Conservation (phyloP, 2,329 filamentous ascomycete species). For the Sporothrix sp. region DNA sequence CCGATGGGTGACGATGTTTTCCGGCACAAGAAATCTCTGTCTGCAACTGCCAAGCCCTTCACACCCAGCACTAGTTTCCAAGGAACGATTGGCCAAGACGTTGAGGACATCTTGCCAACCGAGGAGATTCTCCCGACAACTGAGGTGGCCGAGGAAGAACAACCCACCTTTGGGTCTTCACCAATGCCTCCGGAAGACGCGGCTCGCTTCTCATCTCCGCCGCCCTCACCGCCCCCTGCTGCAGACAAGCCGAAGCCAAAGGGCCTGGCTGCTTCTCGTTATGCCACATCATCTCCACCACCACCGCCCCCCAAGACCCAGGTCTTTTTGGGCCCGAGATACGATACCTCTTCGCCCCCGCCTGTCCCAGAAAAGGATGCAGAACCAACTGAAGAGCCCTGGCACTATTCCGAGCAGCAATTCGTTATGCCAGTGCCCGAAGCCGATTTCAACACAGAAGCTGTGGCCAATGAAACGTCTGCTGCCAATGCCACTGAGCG, state of each 20-base stretch:
- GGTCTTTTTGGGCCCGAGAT: constrained; percentile 36
- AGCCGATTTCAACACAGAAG: constrained; percentile 1
- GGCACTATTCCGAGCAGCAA: constrained; percentile 1
- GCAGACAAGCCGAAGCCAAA: constrained; percentile 25
- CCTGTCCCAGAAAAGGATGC: constrained; percentile 23
- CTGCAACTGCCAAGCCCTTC: constrained; percentile 63
- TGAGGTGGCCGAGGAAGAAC: constrained; percentile 14
- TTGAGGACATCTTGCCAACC: constrained; percentile 13
- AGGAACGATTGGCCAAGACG: constrained; percentile 18
- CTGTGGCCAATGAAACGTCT: constrained; percentile 10
- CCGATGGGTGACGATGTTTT: constrained; percentile 36
- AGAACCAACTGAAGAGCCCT: constrained; percentile 17
- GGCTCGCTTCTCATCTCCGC: constrained; percentile 13
- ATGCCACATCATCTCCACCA: constrained; percentile 25
- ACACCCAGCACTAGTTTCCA: constrained; percentile 33
- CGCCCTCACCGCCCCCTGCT: constrained; percentile 20
- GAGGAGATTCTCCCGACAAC: constrained; percentile 12
- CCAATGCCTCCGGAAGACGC: neutral
- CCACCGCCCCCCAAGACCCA: constrained; percentile 33
- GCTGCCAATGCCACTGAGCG: constrained; percentile 21
- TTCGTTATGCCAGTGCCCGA: constrained; percentile 7
- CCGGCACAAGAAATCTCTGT: constrained; percentile 50
- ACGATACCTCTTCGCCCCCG: constrained; percentile 32
- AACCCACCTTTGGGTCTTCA: constrained; percentile 9
- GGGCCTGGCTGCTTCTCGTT: constrained; percentile 39